Base-by-base conservation (phyloP, 768 basidiomycete species). In the Lactarius trivialis region DNA sequence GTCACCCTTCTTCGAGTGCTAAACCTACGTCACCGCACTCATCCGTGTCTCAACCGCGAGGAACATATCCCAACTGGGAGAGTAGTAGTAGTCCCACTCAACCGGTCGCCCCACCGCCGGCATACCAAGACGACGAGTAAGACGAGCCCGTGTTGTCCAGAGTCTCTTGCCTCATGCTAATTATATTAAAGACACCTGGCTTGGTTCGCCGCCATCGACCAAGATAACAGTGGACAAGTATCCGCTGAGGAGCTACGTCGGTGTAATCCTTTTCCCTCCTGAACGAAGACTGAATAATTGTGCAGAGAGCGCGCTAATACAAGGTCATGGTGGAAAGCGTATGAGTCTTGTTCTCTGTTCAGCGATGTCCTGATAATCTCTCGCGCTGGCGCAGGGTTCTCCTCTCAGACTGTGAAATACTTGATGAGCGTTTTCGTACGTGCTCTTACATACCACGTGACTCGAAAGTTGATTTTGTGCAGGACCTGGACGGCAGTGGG, bases 201-300 rank as follows among this genome's bases (percentile, higher is more conserved):
- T 9, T 60, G 59, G 57, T 58, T 58, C 17, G 30, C 14, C 19
- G 57, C 57, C 26, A 51, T 58, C 28, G 57, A 58, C 49, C 57
- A 58, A 6, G 57, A 58, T 26, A 28, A 50, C 19, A 58, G 57
- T 28, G 57, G 57, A 8, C 57, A 37, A 30, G 48, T 58, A 12
- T 58, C 57, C 19, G 57, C 49, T 26, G 36, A 50, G 15, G 57
- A 58, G 28, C 49, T 58, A 8, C 57, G 57, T 58, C 34, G 0
- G 57, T 58, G 24, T 51, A 21, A 24, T 21, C 17, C 8, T 17
- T 6, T 51, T 50, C 17, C 36, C 26, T 50, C 9, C 26, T 17
- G 24, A 51, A 39, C 7, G 7, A 33, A 52, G 51, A 52, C 48
- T 51, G 57, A 58, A 34, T 9, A 30, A 8, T 30, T 51, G n/a